A percentile compares a stretch with the other conserved stretches of the same genome.
phyloP scores from a whole-genome alignment of 768 basidiomycete species.

The Filobasidium floriforme region DNA sequence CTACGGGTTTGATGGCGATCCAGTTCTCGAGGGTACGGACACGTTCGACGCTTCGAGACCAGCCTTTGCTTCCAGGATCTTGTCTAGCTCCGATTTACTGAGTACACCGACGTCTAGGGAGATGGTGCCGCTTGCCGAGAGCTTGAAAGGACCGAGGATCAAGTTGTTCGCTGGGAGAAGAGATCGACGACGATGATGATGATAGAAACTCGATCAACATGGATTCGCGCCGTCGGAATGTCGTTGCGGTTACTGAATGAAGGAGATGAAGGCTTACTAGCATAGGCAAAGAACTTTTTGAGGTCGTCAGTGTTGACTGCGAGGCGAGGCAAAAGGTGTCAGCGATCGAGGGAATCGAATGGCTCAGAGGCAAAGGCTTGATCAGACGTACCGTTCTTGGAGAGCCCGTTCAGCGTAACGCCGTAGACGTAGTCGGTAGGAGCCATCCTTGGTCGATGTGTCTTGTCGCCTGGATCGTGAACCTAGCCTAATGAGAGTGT shows the following conservation, averaged over 20 bases:
- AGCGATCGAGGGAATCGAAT: not conserved
- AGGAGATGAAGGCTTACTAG: constrained; percentile 5
- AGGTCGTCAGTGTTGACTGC: not conserved
- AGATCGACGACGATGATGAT: not conserved
- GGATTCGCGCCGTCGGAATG: not conserved
- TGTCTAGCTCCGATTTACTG: not conserved
- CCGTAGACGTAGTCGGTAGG: constrained; percentile 5
- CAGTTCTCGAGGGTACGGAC: not conserved
- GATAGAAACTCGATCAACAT: constrained; percentile 1
- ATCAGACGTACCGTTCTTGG: not conserved
- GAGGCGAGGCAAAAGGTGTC: not conserved
- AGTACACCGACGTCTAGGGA: not conserved
- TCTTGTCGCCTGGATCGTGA: too few species aligned
- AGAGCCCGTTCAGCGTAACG: not conserved
- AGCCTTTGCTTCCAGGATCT: not conserved
- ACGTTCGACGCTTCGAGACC: not conserved
- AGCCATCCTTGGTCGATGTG: not conserved
- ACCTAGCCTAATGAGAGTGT: too few species aligned
- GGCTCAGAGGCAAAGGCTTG: not conserved
- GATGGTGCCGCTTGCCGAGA: not conserved
- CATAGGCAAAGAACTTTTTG: constrained; percentile 1
- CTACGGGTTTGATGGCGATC: not conserved
- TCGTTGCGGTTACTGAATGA: not conserved
- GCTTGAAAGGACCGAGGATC: not conserved
- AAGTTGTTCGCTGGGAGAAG: not conserved